Evolutionary conservation across 352 stramenopile species (phyloP).

Genomic region (Thraustochytrium striatum): DNA sequence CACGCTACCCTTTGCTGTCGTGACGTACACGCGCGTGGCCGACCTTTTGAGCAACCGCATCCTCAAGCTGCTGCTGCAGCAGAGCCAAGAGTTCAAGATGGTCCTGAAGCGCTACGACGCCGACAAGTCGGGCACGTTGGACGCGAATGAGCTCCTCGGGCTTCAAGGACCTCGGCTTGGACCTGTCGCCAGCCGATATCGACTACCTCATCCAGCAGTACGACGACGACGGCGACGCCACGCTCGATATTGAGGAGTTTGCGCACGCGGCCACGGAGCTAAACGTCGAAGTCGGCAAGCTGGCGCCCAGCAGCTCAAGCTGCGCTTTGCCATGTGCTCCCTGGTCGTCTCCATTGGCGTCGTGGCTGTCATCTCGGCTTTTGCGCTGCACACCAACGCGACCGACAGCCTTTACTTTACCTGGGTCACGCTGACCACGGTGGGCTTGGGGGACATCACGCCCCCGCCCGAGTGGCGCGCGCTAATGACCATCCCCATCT

Average conservation of each 20-base stretch:
- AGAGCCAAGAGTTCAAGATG: background rate
- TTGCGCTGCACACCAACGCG: background rate
- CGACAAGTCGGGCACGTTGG: background rate
- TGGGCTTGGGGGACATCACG: background rate
- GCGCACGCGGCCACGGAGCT: background rate
- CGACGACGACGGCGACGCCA: background rate
- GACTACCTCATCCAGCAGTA: background rate
- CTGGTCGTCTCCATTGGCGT: background rate
- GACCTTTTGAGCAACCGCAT: background rate
- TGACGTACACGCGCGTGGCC: conserved; percentile 2
- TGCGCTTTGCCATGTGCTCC: background rate
- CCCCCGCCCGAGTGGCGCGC: background rate
- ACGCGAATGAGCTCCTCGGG: background rate
- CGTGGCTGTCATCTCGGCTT: background rate
- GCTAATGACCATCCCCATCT: background rate
- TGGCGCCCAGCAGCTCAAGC: background rate
- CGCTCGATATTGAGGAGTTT: background rate
- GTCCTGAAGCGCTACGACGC: background rate
- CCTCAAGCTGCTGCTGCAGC: background rate
- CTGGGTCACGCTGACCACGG: background rate
- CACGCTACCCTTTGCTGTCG: background rate
- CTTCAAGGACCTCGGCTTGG: background rate
- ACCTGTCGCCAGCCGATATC: background rate
- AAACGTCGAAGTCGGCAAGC: background rate
- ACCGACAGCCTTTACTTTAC: background rate